These are phyloP conservation scores for Boletus bicolor DNA, from an alignment of 768 basidiomycete species.

Conservation along the genomic window DNA sequence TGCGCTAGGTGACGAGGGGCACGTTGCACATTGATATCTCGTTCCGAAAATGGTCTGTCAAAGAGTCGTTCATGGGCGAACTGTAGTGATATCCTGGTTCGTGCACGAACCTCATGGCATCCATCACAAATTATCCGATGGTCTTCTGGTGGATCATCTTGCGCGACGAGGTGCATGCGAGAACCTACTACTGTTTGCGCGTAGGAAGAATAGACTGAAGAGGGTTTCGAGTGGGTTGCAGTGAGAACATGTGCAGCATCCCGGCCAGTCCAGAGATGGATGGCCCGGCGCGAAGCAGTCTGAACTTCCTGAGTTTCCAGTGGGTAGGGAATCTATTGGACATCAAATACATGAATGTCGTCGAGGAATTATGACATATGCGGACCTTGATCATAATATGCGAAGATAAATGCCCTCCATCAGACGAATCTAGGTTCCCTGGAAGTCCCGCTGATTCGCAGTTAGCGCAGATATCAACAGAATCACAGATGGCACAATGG, in stretches of 20 bases:
- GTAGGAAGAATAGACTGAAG: slow-evolving; percentile 61
- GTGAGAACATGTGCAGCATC: slow-evolving; percentile 65
- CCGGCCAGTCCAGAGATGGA: slow-evolving; percentile 70
- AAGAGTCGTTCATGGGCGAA: neutral
- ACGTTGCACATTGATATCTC: slow-evolving; percentile 89
- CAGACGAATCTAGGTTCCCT: slow-evolving; percentile 72
- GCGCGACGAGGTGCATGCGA: slow-evolving; percentile 33
- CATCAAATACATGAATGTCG: neutral
- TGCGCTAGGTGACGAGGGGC: slow-evolving; percentile 66
- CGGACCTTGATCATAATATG: slow-evolving; percentile 93
- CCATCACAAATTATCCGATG: slow-evolving; percentile 61
- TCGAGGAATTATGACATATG: neutral
- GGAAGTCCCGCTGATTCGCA: slow-evolving; percentile 86
- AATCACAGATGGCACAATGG: slow-evolving; percentile 87
- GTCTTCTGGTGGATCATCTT: slow-evolving; percentile 37
- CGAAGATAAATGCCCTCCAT: slow-evolving; percentile 76
- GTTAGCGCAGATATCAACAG: slow-evolving; percentile 81
- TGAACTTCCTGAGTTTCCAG: slow-evolving; percentile 71
- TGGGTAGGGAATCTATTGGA: slow-evolving; percentile 76
- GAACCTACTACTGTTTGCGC: slow-evolving; percentile 65
- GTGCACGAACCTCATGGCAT: slow-evolving; percentile 51
- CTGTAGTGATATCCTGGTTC: neutral
- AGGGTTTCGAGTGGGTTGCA: slow-evolving; percentile 46
- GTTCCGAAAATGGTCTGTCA: slow-evolving; percentile 68
- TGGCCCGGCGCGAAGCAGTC: slow-evolving; percentile 70